A percentile compares a stretch with the other conserved stretches of the same genome.
Conservation (phyloP, 768 basidiomycete species). For the Tremella mesenterica region DNA sequence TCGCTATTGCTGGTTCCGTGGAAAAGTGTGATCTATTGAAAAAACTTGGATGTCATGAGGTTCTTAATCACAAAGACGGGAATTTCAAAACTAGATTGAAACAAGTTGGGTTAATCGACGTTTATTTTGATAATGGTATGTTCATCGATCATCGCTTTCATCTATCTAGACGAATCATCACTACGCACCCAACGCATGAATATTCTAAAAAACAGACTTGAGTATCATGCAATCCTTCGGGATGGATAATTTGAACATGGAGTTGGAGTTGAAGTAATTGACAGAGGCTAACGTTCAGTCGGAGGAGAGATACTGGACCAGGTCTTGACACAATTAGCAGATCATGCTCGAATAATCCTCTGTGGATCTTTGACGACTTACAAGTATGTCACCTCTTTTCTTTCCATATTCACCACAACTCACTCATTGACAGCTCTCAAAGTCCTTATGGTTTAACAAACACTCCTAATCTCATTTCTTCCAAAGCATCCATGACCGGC, state of each 20-base stretch:
- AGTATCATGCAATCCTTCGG: no score
- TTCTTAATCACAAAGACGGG: slow-evolving; percentile 76
- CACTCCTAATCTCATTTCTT: slow-evolving; percentile 62
- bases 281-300: slow-evolving; percentile 44
- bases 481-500: slow-evolving; percentile 71
- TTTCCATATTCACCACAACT: not conserved
- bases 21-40: slow-evolving; percentile 81
- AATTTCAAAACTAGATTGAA: slow-evolving; percentile 67
- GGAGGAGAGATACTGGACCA: slow-evolving; percentile 76
- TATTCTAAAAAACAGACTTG: no score
- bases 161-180: no score
- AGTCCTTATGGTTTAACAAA: slow-evolving; percentile 48
- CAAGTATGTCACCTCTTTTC: slow-evolving; percentile 29
- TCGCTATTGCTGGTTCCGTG: slow-evolving; percentile 73
- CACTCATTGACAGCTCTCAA: slow-evolving; percentile 10
- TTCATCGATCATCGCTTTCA: not conserved
- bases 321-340: slow-evolving; percentile 63
- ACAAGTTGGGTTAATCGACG: slow-evolving; percentile 50
- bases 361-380: slow-evolving; percentile 86
- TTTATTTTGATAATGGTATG: slow-evolving; percentile 44
- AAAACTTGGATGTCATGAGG: slow-evolving; percentile 72
- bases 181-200: no score
- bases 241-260: no score
- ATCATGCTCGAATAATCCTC: slow-evolving; percentile 64
- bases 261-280: no score